A percentile compares a stretch with the other conserved stretches of the same genome.
These are phyloP conservation scores for Aspergillus sp. DNA, from an alignment of 2,329 filamentous ascomycete species.

Conservation along the genomic window DNA sequence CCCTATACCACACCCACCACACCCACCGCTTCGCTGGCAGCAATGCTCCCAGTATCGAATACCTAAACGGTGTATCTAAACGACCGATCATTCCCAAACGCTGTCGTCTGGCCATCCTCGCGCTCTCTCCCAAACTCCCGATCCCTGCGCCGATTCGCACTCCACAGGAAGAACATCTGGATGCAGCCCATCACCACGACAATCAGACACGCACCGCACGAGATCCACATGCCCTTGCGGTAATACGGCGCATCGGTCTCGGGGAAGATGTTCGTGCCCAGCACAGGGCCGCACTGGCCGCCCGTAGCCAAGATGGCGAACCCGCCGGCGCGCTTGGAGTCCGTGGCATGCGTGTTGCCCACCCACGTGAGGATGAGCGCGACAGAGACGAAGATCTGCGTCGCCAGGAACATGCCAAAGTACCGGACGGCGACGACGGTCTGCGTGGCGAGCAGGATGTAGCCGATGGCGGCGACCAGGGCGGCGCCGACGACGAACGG, in stretches of 20 bases:
- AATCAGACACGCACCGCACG: slow-evolving; percentile 27
- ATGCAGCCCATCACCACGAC: slow-evolving; percentile 12
- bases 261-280: slow-evolving; percentile 36
- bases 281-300: slow-evolving; percentile 33
- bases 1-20: no score
- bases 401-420: slow-evolving; percentile 38
- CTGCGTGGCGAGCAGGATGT: slow-evolving; percentile 41
- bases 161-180: slow-evolving; percentile 19
- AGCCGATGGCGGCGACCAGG: slow-evolving; percentile 38
- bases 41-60: background rate
- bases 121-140: background rate
- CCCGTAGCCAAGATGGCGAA: slow-evolving; percentile 39
- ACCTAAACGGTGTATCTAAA: background rate
- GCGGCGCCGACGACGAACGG: slow-evolving; percentile 39
- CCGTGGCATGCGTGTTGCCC: slow-evolving; percentile 37
- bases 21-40: background rate
- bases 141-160: slow-evolving; percentile 24
- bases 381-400: slow-evolving; percentile 39
- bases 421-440: slow-evolving; percentile 33
- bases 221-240: slow-evolving; percentile 38
- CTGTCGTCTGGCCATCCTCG: background rate
- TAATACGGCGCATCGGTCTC: slow-evolving; percentile 33
- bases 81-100: background rate
- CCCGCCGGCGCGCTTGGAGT: slow-evolving; percentile 37
- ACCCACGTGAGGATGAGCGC: slow-evolving; percentile 38